phyloP scores from a whole-genome alignment of 441 rosid species.

The Iberis amara region DNA sequence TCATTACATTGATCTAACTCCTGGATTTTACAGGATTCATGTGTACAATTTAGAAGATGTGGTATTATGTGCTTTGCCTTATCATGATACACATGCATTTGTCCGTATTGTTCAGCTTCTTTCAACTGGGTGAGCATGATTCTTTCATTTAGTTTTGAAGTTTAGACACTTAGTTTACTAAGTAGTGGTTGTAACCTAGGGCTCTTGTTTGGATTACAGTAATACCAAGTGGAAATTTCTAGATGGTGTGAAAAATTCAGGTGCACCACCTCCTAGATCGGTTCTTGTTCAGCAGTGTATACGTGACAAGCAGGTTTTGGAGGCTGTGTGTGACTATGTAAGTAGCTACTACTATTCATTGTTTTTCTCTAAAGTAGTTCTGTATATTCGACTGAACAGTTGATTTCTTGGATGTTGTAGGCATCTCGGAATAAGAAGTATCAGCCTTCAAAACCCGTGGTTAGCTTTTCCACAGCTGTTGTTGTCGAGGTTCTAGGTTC shows the following conservation, averaged over 20 bases:
- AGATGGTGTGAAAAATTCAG: conserved; percentile 74
- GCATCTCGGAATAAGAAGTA: conserved; percentile 71
- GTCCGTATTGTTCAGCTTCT: conserved; percentile 79
- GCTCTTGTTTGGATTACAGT: conserved; percentile 38
- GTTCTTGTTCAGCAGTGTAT: conserved; percentile 88
- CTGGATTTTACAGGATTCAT: conserved; percentile 58
- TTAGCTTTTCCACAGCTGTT: conserved; percentile 84
- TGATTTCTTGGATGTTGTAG: conserved; percentile 35
- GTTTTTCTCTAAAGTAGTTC: background rate
- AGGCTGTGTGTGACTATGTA: conserved; percentile 79
- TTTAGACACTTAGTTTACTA: background rate
- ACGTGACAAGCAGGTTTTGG: conserved; percentile 79
- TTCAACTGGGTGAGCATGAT: conserved; percentile 55
- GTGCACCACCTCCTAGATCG: conserved; percentile 85
- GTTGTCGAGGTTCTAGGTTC: conserved; percentile 72
- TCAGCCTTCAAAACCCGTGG: conserved; percentile 55
- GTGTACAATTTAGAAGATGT: conserved; percentile 73
- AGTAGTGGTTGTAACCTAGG: conserved; percentile 9
- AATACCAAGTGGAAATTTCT: conserved; percentile 91
- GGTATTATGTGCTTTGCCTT: conserved; percentile 77
- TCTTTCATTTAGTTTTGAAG: background rate
- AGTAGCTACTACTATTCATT: conserved; percentile 30
- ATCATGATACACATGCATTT: conserved; percentile 86
- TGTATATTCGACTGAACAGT: conserved; percentile 18
- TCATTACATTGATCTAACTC: conserved; percentile 5